These are phyloP conservation scores for Phoenix dactylifera DNA, from an alignment of 176 grass and related monocot genomes.

Conservation along the genomic window DNA sequence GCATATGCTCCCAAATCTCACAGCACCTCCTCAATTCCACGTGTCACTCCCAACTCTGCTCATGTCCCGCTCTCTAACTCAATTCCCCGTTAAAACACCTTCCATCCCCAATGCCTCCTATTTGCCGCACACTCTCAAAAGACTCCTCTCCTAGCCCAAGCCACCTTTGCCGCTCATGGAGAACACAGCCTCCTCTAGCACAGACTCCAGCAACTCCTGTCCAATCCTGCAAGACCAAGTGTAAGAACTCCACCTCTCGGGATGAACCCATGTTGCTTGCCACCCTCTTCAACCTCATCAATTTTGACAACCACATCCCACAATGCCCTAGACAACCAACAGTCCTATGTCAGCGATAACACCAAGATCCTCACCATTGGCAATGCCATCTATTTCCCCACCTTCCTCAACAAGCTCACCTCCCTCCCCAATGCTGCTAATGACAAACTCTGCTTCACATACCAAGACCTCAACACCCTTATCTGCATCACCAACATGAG, in stretches of 20 bases:
- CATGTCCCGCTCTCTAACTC: too few species aligned
- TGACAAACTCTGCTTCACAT: conserved; percentile 69
- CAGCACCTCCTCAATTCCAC: too few species aligned
- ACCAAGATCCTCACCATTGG: conserved; percentile 94
- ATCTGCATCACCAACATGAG: conserved; percentile 87
- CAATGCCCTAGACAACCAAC: conserved; percentile 75
- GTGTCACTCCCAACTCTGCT: too few species aligned
- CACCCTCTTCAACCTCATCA: conserved; percentile 48
- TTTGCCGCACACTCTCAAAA: too few species aligned
- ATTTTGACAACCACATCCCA: conserved; percentile 85
- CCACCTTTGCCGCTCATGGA: conserved; percentile 18
- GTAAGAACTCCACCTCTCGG: conserved; percentile 15
- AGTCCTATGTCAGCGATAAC: conserved; percentile 79
- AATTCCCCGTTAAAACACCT: background rate
- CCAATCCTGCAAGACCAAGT: conserved; percentile 27
- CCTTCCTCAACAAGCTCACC: conserved; percentile 49
- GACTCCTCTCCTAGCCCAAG: background rate
- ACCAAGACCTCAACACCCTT: conserved; percentile 96
- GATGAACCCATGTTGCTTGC: conserved; percentile 4
- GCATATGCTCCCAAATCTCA: too few species aligned
- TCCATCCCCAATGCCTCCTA: background rate
- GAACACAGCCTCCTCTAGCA: conserved; percentile 27
- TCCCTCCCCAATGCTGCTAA: conserved; percentile 4
- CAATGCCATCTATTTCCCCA: conserved; percentile 40
- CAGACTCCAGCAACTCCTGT: conserved; percentile 63